Base-by-base conservation (phyloP, 352 stramenopile species). In the Nothophytophthora sp. region DNA sequence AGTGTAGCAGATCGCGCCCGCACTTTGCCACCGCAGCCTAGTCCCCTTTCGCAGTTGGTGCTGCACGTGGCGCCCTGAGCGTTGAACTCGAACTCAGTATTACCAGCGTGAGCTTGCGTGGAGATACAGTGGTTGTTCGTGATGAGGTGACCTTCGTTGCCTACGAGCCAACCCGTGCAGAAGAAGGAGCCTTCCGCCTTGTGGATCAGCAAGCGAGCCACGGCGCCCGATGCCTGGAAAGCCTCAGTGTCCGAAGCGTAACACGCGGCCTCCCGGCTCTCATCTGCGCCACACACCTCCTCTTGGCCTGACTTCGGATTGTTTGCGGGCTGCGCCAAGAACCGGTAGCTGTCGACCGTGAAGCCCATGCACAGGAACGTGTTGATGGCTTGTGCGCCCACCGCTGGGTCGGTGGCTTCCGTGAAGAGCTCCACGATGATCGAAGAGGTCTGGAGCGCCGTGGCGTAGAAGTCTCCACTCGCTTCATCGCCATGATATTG, bases 41-140 rank as follows among this genome's bases (percentile, higher is more conserved):
- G 25, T 20, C 50, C 52, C 5, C 41, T 58, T 33, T 69, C 45
- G 45, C 83, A 94, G 9, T 60, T 48, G 1, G 41, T 56, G 4
- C 42, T 55, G 29, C 83, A 91, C 0, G 24, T 62, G 2, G 37
- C 28, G 13, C 76, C 66, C 20, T 85, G 63, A 1, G 81, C 83
- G 16, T 57, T 61, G 44, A 93, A 89, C 46, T 93, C 81, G 37
- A 84, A 81, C 39, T 90, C 57, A 2, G 73, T 88, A 38, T 76
- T 70, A 18, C 28, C 63, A 10, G 78, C 83, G 23, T 88, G 53
- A n/a, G 37, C 45, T 24, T 67, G 54, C 22, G 60, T 55, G 3
- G 53, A 64, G 51, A 92, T 90, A 65, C 81, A 93, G 57, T 92
- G 83, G 42, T 90, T 49, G 66, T 93, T 93, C 3, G 83, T 92